Conservation (phyloP, 139 green algal genomes). For the Auxenochlorella pyrenoidosa region DNA sequence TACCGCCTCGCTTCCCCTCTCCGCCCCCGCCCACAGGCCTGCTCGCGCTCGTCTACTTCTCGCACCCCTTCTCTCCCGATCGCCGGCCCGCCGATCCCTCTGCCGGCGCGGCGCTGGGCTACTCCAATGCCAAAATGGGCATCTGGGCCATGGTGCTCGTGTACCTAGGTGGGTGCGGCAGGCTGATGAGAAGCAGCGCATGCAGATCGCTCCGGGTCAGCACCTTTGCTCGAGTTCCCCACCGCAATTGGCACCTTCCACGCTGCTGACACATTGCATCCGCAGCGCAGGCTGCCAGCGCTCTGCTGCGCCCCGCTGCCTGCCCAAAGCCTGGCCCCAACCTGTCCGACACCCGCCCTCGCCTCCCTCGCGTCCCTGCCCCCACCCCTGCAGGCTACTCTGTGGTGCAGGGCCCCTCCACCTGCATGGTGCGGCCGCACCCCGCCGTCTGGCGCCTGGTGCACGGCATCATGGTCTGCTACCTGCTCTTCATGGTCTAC, state of each 20-base stretch:
- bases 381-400: conserved; percentile 64
- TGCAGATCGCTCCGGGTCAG: too few species aligned
- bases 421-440: conserved; percentile 89
- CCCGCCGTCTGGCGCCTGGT: conserved; percentile 88
- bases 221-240: too few species aligned
- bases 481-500: conserved; percentile 86
- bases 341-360: too few species aligned
- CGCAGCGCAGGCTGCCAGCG: too few species aligned
- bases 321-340: too few species aligned
- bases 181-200: neutral
- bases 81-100: conserved; percentile 13
- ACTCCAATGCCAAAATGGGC: conserved; percentile 59
- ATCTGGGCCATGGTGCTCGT: conserved; percentile 66
- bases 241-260: too few species aligned
- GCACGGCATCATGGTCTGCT: conserved; percentile 83
- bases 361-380: neutral
- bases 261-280: too few species aligned
- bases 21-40: conserved; percentile 26
- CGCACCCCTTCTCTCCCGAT: conserved; percentile 41
- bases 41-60: conserved; percentile 46
- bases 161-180: conserved; percentile 70
- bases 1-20: neutral
- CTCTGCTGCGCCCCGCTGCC: too few species aligned
- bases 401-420: conserved; percentile 73
- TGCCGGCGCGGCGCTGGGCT: neutral